These are phyloP conservation scores for Periglandula ipomoeae DNA, from an alignment of 2,329 filamentous ascomycete species.

Conservation along the genomic window DNA sequence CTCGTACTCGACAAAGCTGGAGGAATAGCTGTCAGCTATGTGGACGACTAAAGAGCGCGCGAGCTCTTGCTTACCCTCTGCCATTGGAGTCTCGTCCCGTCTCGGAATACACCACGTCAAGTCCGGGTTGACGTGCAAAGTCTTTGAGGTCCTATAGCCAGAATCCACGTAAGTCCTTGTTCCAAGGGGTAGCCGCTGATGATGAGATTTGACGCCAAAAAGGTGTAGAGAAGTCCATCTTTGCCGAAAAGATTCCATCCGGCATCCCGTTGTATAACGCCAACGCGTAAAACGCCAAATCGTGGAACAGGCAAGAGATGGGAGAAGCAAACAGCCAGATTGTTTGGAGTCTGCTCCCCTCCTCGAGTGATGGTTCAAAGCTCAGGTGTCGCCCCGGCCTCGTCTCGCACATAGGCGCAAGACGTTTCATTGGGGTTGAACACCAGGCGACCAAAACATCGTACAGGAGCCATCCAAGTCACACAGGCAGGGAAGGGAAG, in stretches of 20 bases:
- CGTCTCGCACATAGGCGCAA: slow-evolving; percentile 8
- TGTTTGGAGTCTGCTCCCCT: slow-evolving; percentile 2
- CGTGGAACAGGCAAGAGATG: slow-evolving; percentile 20
- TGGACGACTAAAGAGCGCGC: no score
- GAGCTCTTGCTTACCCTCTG: slow-evolving; percentile 61
- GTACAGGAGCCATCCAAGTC: slow-evolving; percentile 21
- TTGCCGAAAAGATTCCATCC: slow-evolving; percentile 27
- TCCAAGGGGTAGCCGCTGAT: slow-evolving; percentile 36
- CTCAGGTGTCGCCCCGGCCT: slow-evolving; percentile 19
- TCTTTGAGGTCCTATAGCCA: slow-evolving; percentile 97
- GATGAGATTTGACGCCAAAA: slow-evolving; percentile 11
- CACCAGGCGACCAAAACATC: slow-evolving; percentile 12
- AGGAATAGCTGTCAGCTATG: background rate
- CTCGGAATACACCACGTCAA: slow-evolving; percentile 97
- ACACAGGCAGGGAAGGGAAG: slow-evolving; percentile 18
- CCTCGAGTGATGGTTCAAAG: slow-evolving; percentile 8
- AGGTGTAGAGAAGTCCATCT: slow-evolving; percentile 15
- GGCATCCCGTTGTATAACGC: slow-evolving; percentile 15
- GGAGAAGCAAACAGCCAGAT: slow-evolving; percentile 8
- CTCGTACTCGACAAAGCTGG: slow-evolving; percentile 95
- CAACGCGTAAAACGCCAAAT: slow-evolving; percentile 4
- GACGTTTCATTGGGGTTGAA: slow-evolving; percentile 10
- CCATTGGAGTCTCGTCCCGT: slow-evolving; percentile 86
- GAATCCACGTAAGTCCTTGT: slow-evolving; percentile 71
- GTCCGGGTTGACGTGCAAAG: slow-evolving; percentile 91